These are phyloP conservation scores for Toxoplasma gondii DNA, from an alignment of 169 alveolate species.

Conservation along the genomic window DNA sequence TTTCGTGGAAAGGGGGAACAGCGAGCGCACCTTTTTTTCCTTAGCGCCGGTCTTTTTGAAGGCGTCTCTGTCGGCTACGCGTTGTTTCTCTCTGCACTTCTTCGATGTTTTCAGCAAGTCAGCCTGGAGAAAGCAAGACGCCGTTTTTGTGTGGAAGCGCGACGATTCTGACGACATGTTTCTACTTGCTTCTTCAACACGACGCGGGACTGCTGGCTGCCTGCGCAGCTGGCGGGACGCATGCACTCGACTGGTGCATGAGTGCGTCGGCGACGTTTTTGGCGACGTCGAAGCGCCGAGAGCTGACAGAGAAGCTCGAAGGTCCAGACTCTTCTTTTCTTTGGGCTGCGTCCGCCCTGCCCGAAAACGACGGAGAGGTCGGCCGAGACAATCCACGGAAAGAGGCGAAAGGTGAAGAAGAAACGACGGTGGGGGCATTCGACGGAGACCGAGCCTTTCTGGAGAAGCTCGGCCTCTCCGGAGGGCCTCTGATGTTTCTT, in stretches of 20 bases:
- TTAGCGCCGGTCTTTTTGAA: no score
- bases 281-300: neutral
- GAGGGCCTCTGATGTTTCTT: neutral
- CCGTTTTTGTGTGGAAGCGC: neutral
- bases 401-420: neutral
- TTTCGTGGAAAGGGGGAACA: no score
- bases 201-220: neutral
- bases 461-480: neutral
- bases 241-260: constrained; percentile 9
- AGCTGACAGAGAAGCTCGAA: no score
- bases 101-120: neutral
- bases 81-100: neutral
- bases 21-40: no score
- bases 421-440: neutral
- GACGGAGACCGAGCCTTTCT: neutral
- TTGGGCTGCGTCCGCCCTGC: neutral
- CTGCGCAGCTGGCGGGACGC: neutral
- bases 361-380: neutral
- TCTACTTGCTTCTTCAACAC: constrained; percentile 9
- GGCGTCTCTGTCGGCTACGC: neutral
- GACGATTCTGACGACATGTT: neutral
- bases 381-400: neutral
- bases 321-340: no score
- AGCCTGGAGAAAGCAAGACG: neutral
- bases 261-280: neutral